Conservation (phyloP, 2,329 filamentous ascomycete genomes). For the Aspergillus texensis region DNA sequence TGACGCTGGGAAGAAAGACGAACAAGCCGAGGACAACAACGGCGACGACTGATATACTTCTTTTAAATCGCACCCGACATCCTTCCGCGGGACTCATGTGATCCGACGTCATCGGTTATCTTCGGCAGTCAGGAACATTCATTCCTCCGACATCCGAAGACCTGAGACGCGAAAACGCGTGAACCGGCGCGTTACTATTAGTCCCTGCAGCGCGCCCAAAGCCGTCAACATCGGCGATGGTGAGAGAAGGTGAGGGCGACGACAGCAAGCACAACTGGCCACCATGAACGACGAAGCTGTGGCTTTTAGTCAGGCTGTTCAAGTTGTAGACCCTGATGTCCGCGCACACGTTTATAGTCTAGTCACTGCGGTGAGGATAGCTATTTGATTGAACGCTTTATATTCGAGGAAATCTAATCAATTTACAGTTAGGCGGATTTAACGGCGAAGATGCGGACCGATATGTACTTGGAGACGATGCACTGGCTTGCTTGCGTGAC, state of each 20-base stretch:
- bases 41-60: not conserved
- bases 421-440: conserved; percentile 75
- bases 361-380: conserved; percentile 75
- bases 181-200: conserved; percentile 28
- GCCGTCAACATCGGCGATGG: not conserved
- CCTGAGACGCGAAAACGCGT: conserved; percentile 33
- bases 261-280: conserved; percentile 16
- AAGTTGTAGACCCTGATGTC: conserved; percentile 84
- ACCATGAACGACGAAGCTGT: conserved; percentile 47
- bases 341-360: conserved; percentile 92
- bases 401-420: conserved; percentile 21
- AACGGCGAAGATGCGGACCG: conserved; percentile 76
- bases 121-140: conserved; percentile 26
- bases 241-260: conserved; percentile 7
- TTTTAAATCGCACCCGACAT: not conserved
- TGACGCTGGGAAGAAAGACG: not conserved
- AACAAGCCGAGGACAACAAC: not conserved
- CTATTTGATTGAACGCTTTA: conserved; percentile 7
- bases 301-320: conserved; percentile 48
- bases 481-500: conserved; percentile 86
- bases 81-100: conserved; percentile 19
- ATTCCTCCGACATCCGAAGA: conserved; percentile 18
- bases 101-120: conserved; percentile 36
- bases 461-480: conserved; percentile 92
- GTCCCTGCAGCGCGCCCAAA: conserved; percentile 3